These are phyloP conservation scores for Backusella morwellensis DNA, from an alignment of 192 early-diverging fungal species.

Conservation along the genomic window DNA sequence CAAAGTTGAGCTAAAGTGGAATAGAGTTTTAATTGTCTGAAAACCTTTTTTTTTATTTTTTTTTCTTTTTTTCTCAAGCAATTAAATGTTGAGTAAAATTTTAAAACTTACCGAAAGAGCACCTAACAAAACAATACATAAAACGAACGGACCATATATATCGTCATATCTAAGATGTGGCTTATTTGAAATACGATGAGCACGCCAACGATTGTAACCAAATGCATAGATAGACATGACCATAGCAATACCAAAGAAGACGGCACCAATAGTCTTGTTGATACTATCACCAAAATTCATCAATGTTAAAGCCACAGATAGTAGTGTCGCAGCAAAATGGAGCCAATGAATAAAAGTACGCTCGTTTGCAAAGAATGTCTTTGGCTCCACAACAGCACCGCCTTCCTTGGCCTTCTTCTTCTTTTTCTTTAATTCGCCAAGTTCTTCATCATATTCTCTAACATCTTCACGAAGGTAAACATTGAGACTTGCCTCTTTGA, in stretches of 20 bases:
- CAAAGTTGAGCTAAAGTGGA: background rate
- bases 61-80: background rate
- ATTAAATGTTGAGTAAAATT: background rate
- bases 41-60: background rate
- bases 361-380: slow-evolving; percentile 94
- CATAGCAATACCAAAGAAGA: slow-evolving; percentile 72
- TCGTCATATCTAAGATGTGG: slow-evolving; percentile 63
- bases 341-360: slow-evolving; percentile 90
- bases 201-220: slow-evolving; percentile 75
- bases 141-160: slow-evolving; percentile 66
- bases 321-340: slow-evolving; percentile 69
- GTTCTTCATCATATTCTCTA: background rate
- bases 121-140: slow-evolving; percentile 64
- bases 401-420: slow-evolving; percentile 16
- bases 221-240: slow-evolving; percentile 74
- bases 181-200: slow-evolving; percentile 55
- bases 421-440: background rate
- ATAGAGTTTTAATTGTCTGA: slow-evolving; percentile 4
- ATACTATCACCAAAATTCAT: slow-evolving; percentile 80
- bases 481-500: background rate
- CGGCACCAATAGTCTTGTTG: slow-evolving; percentile 57
- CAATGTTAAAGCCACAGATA: slow-evolving; percentile 65
- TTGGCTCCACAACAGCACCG: slow-evolving; percentile 76
- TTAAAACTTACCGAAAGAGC: slow-evolving; percentile 43
- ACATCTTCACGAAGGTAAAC: background rate